These are phyloP conservation scores for Westerdykella aurantiaca DNA, from an alignment of 2,329 filamentous ascomycete species.

Conservation along the genomic window DNA sequence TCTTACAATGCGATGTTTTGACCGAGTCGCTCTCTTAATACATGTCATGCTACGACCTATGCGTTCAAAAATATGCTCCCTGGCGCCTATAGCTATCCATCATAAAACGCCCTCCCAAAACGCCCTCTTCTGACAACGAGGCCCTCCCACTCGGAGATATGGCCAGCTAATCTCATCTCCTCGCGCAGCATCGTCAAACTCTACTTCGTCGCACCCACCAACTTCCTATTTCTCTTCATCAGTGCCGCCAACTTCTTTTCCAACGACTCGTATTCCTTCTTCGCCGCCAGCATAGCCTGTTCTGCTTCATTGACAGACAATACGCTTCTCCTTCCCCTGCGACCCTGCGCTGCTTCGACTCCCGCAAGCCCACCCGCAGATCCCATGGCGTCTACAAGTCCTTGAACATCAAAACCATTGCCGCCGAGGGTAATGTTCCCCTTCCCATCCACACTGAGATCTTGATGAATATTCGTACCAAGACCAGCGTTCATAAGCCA, in stretches of 20 bases:
- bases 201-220: constrained; percentile 6
- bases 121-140: too few species aligned
- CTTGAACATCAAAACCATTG: neutral
- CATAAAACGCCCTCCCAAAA: too few species aligned
- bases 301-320: constrained; percentile 34
- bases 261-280: constrained; percentile 32
- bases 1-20: too few species aligned
- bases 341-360: constrained; percentile 1
- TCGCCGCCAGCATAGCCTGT: constrained; percentile 29
- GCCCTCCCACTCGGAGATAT: too few species aligned
- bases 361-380: constrained; percentile 11
- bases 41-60: too few species aligned
- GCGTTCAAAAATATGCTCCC: too few species aligned
- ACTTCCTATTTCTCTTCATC: constrained; percentile 37
- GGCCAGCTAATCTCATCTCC: constrained; percentile 50
- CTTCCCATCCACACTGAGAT: constrained; percentile 19
- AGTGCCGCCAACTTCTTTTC: constrained; percentile 33
- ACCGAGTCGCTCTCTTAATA: too few species aligned
- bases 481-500: constrained; percentile 31
- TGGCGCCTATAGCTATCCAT: too few species aligned
- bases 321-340: constrained; percentile 21
- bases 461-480: constrained; percentile 10
- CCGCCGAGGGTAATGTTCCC: constrained; percentile 15
- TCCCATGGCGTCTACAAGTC: constrained; percentile 14
- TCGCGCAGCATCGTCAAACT: too few species aligned